Conservation (phyloP, 169 alveolate species). For the Cryptosporidium meleagridis region DNA sequence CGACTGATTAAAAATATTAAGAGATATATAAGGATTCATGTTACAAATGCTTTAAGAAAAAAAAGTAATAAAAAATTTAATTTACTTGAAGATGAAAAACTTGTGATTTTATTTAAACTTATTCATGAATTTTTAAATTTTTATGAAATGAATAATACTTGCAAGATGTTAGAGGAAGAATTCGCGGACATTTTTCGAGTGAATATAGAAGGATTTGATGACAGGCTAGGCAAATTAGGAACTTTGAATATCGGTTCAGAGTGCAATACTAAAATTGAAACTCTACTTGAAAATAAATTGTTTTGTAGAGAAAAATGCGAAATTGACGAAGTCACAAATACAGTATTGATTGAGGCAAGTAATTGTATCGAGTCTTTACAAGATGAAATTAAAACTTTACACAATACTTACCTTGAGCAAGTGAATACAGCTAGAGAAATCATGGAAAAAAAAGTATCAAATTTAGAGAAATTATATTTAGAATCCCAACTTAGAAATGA, state of each 20-base stretch:
- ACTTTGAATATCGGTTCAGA: background rate
- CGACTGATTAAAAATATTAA: background rate
- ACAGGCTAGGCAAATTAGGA: background rate
- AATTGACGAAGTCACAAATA: conserved; percentile 49
- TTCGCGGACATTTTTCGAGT: conserved; percentile 13
- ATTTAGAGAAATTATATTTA: conserved; percentile 45
- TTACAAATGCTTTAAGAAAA: conserved; percentile 4
- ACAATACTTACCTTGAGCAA: conserved; percentile 36
- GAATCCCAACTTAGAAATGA: background rate
- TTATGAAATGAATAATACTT: conserved; percentile 8
- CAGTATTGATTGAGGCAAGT: conserved; percentile 60
- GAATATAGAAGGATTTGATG: background rate
- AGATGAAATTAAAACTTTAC: conserved; percentile 34
- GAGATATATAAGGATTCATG: background rate
- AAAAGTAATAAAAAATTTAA: background rate
- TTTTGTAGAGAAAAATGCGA: conserved; percentile 7
- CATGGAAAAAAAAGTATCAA: conserved; percentile 51
- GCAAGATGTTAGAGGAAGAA: conserved; percentile 5
- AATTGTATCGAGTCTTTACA: conserved; percentile 55
- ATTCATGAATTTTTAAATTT: conserved; percentile 30
- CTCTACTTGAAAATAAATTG: background rate
- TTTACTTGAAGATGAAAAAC: background rate
- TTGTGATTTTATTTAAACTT: background rate
- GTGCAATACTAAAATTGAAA: conserved; percentile 23
- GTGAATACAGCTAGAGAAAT: conserved; percentile 53